Base-by-base conservation (phyloP, 2,329 filamentous ascomycete species). In the Botrytis tulipae region DNA sequence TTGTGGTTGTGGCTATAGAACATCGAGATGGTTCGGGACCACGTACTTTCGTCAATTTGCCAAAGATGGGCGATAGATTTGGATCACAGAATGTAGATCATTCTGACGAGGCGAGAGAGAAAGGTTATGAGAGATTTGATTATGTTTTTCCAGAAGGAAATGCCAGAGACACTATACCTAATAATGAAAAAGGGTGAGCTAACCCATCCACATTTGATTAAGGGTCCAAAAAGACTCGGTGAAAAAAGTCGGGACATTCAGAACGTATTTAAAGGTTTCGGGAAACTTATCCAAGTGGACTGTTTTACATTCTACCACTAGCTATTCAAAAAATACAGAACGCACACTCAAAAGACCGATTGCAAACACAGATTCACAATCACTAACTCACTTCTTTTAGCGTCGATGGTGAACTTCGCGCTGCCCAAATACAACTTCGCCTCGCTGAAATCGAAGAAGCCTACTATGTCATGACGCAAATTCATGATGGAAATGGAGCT, bases 371-470 rank as follows among this genome's bases (percentile, higher is more conserved):
- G 35, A 32, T 16, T 7, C 1, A 7, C 18, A 32, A 29, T 32
- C 14, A 42, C 48, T 57, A 4, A 57, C 48, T 12, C 35, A 7
- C 14, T 16, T 37, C 7, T n/a, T n/a, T n/a, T 48, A 72, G 70
- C 7, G 86, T 91, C 1, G 90, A 92, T 77, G 83, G 79, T 4
- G 86, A 89, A 71, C 83, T 92, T 7, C 86, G 90, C 18, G 83
- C 83, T 57, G 89, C 89, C 0, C 89, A 92, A 77, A 88, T 91
- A 61, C 85, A 90, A 74, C 83, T 92, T 76, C 85, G 89, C 1
- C 84, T 90, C 70, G 87, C 88, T 20, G 90, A 92, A 80, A 85
- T 92, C 10, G 87, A 91, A 75, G 89, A 92, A 80, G 88, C 87
- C 1, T 90, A 88, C 77, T 80, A 85, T 62, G 82, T 89, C 1